Evolutionary conservation across 1,284 basidiomycete genomes (phyloP), one percentile per base, ranked within the genome.

Genomic region (Trichosporon asahii): DNA sequence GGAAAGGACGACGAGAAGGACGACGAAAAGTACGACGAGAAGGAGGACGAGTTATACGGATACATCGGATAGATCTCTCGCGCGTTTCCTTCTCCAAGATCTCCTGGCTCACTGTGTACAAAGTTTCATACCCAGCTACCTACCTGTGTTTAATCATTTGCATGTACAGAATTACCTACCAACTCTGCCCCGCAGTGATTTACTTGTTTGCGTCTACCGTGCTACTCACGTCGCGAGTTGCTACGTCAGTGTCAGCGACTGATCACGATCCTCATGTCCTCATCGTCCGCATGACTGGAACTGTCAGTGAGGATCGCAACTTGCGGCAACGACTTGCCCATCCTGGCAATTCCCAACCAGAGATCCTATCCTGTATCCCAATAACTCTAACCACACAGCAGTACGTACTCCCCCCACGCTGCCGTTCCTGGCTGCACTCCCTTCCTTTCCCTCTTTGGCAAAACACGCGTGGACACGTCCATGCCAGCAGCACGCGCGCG

Each of bases 1-100:
- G 63, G 65, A 64, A 40, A 66, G 15, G 68, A 66, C 65, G 66
- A 67, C n/a, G 65, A 67, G 23, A 55, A 61, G 7, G 70, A 68
- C 66, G 64, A 72, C 44, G 33, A 66, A 29, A 66, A 69, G 65
- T 35, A 64, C 65, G 65, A 66, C 46, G 31, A 46, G 57, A 61
- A 63, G 21, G 67, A 68, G 11, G 63, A 68, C 27, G 68, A 69
- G 18, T 31, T 49, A 25, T 31, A 65, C 15, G 64, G 46, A 18
- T 61, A 31, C 15, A 6, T 33, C 11, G n/a, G 7, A 11, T 61
- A 14, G 27, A 7, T 11, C 12, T 57, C 14, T 5, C 29, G 29
- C 29, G 29, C 3, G 12, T 12, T 31, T 14, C 14, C 25, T 21
- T 12, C 53, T 55, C 23, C 18, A 23, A 2, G 23, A 2, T 23